phyloP scores from a whole-genome alignment of 768 basidiomycete genomes.

The Tricholoma sp. region DNA sequence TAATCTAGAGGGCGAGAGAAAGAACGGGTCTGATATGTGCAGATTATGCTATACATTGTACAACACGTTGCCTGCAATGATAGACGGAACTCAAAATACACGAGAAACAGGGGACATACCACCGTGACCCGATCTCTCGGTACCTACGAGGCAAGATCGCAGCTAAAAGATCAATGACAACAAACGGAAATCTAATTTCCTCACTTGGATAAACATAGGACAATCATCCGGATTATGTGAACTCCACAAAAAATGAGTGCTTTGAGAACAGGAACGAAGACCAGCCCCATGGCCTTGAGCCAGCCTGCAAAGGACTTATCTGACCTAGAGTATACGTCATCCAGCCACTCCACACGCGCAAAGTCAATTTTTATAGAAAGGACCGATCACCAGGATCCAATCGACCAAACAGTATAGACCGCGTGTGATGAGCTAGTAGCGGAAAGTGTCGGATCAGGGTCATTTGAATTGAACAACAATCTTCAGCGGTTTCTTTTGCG shows the following conservation, averaged over 20 bases:
- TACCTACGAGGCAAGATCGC: slow-evolving; percentile 16
- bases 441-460: neutral
- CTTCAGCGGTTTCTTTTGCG: no score
- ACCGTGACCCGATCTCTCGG: slow-evolving; percentile 17
- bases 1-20: neutral
- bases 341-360: slow-evolving; percentile 4
- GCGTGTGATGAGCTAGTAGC: neutral
- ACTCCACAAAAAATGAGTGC: neutral
- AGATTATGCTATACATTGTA: neutral
- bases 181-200: slow-evolving; percentile 1
- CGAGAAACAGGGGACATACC: slow-evolving; percentile 23
- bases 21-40: neutral
- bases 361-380: neutral
- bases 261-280: no score
- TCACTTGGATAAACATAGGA: neutral
- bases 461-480: no score
- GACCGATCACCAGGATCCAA: slow-evolving; percentile 6
- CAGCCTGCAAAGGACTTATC: neutral
- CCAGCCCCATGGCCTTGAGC: neutral
- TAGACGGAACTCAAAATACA: slow-evolving; percentile 4
- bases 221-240: neutral
- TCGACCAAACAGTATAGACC: neutral
- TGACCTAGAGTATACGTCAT: neutral
- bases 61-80: neutral
- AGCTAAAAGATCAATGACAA: slow-evolving; percentile 3